A percentile compares a stretch with the other conserved stretches of the same genome.
Evolutionary conservation across 352 stramenopile species (phyloP).

Genomic region (Phytophthora citrophthora): DNA sequence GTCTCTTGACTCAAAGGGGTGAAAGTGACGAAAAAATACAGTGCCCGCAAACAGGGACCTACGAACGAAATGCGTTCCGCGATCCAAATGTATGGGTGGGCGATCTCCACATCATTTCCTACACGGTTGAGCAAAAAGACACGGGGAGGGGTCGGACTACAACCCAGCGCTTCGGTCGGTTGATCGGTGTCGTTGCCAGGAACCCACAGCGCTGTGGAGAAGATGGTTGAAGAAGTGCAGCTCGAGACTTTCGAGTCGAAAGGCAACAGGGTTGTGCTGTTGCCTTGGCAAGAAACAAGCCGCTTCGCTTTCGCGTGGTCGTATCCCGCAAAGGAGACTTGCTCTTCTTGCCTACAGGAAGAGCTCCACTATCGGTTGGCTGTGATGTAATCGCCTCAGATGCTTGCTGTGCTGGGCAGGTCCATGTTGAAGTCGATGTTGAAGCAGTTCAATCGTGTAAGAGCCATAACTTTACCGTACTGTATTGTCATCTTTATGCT

Average conservation of each 20-base stretch:
- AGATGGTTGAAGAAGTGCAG: conserved; percentile 16
- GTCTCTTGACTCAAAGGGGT: neutral
- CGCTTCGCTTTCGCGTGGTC: conserved; percentile 17
- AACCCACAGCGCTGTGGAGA: conserved; percentile 4
- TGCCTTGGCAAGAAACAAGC: conserved; percentile 13
- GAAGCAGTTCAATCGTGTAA: neutral
- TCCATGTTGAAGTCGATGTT: conserved; percentile 14
- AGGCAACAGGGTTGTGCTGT: conserved; percentile 7
- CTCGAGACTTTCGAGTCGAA: neutral
- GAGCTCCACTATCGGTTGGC: too few species aligned
- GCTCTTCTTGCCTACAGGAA: too few species aligned
- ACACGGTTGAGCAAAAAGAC: neutral
- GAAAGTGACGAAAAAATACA: conserved; percentile 7
- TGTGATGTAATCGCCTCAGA: conserved; percentile 1
- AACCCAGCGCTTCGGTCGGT: neutral
- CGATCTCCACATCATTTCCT: conserved; percentile 16
- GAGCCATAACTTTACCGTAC: too few species aligned
- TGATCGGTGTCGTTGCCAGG: too few species aligned
- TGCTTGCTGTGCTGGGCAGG: neutral
- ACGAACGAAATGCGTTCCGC: conserved; percentile 2
- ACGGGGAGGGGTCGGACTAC: conserved; percentile 6
- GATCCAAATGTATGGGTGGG: conserved; percentile 15
- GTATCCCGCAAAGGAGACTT: neutral
- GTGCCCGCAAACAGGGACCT: neutral
- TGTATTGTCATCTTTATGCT: conserved; percentile 10